Conservation (phyloP, 192 early-diverging fungal species). For the Backusella luteola region DNA sequence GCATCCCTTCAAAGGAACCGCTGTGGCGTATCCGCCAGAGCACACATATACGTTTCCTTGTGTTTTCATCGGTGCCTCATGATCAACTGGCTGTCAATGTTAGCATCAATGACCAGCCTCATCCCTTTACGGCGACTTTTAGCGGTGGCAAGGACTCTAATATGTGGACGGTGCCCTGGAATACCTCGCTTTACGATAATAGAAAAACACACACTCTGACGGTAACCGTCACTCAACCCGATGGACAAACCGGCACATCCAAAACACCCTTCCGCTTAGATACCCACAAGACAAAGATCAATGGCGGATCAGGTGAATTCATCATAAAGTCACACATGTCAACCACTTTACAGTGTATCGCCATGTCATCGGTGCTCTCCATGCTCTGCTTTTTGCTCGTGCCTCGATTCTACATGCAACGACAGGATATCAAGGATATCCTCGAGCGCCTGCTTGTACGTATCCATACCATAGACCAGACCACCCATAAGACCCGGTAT, state of each 20-base stretch:
- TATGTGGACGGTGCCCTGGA: constrained; percentile 75
- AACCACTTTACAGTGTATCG: neutral
- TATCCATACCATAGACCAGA: constrained; percentile 14
- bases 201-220: constrained; percentile 58
- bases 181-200: constrained; percentile 67
- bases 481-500: neutral
- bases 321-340: constrained; percentile 65
- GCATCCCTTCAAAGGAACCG: constrained; percentile 73
- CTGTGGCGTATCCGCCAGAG: constrained; percentile 56
- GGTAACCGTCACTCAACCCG: constrained; percentile 59
- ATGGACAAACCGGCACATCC: constrained; percentile 47
- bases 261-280: constrained; percentile 68
- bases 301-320: constrained; percentile 70
- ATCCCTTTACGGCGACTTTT: constrained; percentile 43
- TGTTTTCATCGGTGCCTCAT: constrained; percentile 52
- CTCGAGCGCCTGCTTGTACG: neutral
- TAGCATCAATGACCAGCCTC: constrained; percentile 49
- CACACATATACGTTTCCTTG: constrained; percentile 73
- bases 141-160: constrained; percentile 50
- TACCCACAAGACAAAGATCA: constrained; percentile 52
- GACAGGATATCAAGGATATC: neutral
- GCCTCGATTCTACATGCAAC: neutral
- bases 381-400: constrained; percentile 3
- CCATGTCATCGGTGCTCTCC: neutral
- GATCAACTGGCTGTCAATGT: constrained; percentile 42